phyloP scores from a whole-genome alignment of 768 basidiomycete species.

The Sporobolomyces roseus region DNA sequence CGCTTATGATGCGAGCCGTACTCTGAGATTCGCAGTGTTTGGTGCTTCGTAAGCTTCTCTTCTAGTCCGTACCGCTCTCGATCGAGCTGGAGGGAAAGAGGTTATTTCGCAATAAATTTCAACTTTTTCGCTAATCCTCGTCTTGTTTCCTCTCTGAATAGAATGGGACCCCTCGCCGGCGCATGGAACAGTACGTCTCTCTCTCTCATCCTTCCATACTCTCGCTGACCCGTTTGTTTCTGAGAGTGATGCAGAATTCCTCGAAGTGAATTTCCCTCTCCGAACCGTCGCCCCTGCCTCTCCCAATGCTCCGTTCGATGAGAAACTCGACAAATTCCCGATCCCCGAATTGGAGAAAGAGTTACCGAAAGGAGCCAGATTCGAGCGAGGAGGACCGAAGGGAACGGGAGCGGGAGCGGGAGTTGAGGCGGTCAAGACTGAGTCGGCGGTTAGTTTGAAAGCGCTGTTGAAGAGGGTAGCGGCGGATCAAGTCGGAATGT shows the following conservation, averaged over 20 bases:
- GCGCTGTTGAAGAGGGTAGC: constrained; percentile 36
- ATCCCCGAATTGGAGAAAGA: constrained; percentile 36
- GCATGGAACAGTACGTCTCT: constrained; percentile 38
- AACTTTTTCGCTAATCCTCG: no score
- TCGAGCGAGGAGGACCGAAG: constrained; percentile 27
- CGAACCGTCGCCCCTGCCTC: constrained; percentile 11
- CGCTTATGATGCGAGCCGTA: constrained; percentile 20
- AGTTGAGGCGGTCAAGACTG: background rate
- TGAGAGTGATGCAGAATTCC: constrained; percentile 26
- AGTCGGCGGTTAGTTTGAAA: background rate
- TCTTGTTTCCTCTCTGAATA: no score
- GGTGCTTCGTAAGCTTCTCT: no score
- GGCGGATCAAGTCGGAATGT: constrained; percentile 41
- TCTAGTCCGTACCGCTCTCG: no score
- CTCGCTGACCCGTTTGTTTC: background rate
- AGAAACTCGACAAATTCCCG: constrained; percentile 25
- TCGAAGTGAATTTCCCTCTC: constrained; percentile 43
- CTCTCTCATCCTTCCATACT: background rate
- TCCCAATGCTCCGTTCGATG: constrained; percentile 24
- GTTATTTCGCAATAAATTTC: no score
- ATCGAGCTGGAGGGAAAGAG: no score
- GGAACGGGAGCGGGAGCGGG: background rate
- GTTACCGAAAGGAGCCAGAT: constrained; percentile 17
- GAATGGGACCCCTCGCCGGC: constrained; percentile 41
- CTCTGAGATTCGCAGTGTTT: constrained; percentile 30